These are phyloP conservation scores for Neonectria sp. DNA, from an alignment of 2,329 filamentous ascomycete species.

Conservation along the genomic window DNA sequence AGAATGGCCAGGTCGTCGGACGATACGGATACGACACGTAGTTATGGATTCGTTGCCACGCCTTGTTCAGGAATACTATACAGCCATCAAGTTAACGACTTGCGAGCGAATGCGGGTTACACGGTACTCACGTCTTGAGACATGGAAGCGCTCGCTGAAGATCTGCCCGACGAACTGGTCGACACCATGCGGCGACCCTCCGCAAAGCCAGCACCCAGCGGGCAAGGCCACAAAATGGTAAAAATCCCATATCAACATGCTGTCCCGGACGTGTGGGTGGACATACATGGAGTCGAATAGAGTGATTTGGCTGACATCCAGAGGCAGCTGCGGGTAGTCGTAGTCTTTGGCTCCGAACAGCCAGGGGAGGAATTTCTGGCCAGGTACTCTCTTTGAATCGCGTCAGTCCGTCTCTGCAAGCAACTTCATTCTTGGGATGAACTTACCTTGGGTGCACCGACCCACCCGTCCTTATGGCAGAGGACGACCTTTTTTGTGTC, in stretches of 20 bases:
- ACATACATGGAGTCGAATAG: constrained; percentile 62
- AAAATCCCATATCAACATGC: constrained; percentile 30
- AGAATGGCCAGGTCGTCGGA: constrained; percentile 39
- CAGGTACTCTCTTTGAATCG: constrained; percentile 9
- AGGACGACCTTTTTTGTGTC: constrained; percentile 56
- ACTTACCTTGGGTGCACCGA: constrained; percentile 39
- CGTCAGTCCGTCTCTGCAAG: neutral
- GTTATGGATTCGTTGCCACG: constrained; percentile 52
- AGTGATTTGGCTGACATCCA: constrained; percentile 56
- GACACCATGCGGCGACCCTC: constrained; percentile 25
- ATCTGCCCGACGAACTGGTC: constrained; percentile 41
- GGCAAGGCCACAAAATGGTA: constrained; percentile 28
- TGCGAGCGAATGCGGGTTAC: neutral
- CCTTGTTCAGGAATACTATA: constrained; percentile 54
- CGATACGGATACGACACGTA: constrained; percentile 54
- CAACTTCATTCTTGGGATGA: neutral
- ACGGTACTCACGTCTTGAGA: constrained; percentile 41
- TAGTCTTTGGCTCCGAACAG: constrained; percentile 32
- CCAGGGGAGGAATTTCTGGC: constrained; percentile 33
- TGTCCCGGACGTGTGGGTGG: constrained; percentile 49
- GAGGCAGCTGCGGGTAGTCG: constrained; percentile 25
- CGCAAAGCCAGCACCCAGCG: constrained; percentile 38
- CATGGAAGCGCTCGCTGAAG: constrained; percentile 45
- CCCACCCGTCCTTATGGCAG: constrained; percentile 58
- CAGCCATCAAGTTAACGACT: neutral